Conservation (phyloP, 1,284 basidiomycete genomes). For the Rhodotorula sp. region DNA sequence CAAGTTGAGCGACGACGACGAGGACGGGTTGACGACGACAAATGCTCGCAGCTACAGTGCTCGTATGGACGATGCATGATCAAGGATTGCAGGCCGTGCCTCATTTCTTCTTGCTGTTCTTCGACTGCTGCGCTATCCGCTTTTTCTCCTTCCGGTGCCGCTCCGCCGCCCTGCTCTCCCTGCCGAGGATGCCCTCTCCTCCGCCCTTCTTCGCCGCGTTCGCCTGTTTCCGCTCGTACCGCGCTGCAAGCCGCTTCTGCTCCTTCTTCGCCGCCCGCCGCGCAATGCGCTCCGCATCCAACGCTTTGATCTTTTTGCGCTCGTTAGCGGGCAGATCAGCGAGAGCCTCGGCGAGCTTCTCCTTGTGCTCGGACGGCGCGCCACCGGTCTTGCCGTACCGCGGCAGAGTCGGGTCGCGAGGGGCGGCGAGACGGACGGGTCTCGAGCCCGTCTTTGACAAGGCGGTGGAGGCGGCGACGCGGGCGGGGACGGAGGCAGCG, state of each 20-base stretch:
- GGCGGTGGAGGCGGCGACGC: slow-evolving; percentile 4
- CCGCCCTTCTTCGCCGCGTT: slow-evolving; percentile 26
- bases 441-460: not conserved
- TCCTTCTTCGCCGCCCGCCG: slow-evolving; percentile 73
- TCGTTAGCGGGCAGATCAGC: slow-evolving; percentile 76
- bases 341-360: slow-evolving; percentile 67
- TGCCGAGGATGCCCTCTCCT: slow-evolving; percentile 25
- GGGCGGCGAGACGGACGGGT: slow-evolving; percentile 20
- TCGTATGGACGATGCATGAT: not conserved
- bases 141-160: slow-evolving; percentile 39
- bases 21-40: not conserved
- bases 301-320: slow-evolving; percentile 73
- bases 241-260: slow-evolving; percentile 39
- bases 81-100: not conserved
- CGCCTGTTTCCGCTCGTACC: slow-evolving; percentile 39
- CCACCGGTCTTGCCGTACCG: not conserved
- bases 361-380: slow-evolving; percentile 23
- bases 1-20: not conserved
- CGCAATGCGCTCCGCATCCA: slow-evolving; percentile 73
- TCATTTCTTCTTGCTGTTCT: slow-evolving; percentile 33
- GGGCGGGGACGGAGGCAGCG: slow-evolving; percentile 1
- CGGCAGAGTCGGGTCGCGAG: slow-evolving; percentile 27
- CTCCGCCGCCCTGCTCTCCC: slow-evolving; percentile 32
- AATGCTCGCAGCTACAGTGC: not conserved
- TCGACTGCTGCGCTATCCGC: slow-evolving; percentile 21